Percentiles rank a stretch among this genome's conserved stretches.
phyloP scores from a whole-genome alignment of 345 rosid genomes.

The Lagerstroemia speciosa region DNA sequence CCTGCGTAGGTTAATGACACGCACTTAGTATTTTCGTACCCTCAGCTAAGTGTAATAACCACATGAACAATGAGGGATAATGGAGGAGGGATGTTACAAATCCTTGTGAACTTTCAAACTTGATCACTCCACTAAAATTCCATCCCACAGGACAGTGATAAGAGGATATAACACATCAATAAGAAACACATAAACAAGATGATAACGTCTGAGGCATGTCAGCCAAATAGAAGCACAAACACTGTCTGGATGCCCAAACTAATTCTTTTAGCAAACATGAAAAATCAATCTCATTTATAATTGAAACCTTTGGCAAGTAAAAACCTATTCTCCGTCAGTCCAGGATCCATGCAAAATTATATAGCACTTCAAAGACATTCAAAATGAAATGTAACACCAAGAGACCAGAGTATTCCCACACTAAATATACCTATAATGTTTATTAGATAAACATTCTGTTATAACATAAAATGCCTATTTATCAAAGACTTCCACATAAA shows the following conservation, averaged over 20 bases:
- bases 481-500: too few species aligned
- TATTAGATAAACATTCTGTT: too few species aligned
- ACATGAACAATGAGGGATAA: background rate
- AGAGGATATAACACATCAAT: background rate
- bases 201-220: too few species aligned
- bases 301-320: background rate
- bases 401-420: background rate
- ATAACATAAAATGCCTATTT: too few species aligned
- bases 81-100: background rate
- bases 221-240: background rate
- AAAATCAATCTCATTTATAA: background rate
- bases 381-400: background rate
- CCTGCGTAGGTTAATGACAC: conserved; percentile 34
- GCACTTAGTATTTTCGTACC: background rate
- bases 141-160: background rate
- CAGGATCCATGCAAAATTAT: background rate
- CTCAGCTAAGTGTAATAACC: background rate
- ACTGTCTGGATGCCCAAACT: too few species aligned
- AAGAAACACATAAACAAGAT: too few species aligned
- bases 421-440: too few species aligned
- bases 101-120: too few species aligned
- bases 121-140: background rate
- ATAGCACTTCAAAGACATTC: background rate
- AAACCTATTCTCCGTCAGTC: background rate
- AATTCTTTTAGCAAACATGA: background rate